Base-by-base conservation (phyloP, 2,329 filamentous ascomycete genomes). In the Aspergillus quadricinctus region DNA sequence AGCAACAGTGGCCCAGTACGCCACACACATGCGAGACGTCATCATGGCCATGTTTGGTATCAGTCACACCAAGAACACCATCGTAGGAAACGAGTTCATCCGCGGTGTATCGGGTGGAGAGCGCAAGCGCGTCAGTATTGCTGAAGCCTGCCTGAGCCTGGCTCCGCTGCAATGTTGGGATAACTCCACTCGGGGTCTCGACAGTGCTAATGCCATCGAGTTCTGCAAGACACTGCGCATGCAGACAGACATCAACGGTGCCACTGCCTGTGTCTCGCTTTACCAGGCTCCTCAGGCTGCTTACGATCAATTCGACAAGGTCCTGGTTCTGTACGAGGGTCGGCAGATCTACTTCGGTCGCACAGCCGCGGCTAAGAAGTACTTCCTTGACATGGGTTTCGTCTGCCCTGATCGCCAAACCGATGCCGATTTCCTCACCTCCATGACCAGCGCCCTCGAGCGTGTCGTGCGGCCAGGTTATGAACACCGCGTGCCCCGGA, bases 291-390 rank as follows among this genome's bases (percentile, higher is more conserved):
- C 69, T 25, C 68, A 75, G 55, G 61, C 75, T 83, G 57, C 57
- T 4, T 63, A 63, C 19, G 57, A 63, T 31, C 69, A 81, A 11
- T 90, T 90, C 61, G 87, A 90, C 69, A 89, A 89, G 66, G 82
- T 82, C 0, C 77, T 82, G 0, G 83, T 91, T 0, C 75, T 90
- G 0, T 89, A 90, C 64, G 85, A 89, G 61, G 88, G 88, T 1
- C 80, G 84, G 0, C 81, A 90, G 65, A 90, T 91, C 62, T 92
- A 83, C 74, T 90, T 87, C 61, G 89, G 89, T 0, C 80, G 80
- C 0, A 81, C 83, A 0, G 65, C 64, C 3, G 70, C 77, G 3
- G 88, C 88, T 0, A 85, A 81, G 61, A 67, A 64, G 0, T 91
- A 83, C 71, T 90, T 91, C 58, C 82, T 86, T 64, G 72, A 79